A percentile compares a stretch with the other conserved stretches of the same genome.
Evolutionary conservation across 1,284 basidiomycete genomes (phyloP).

Genomic region (Porogramme epimiltina): DNA sequence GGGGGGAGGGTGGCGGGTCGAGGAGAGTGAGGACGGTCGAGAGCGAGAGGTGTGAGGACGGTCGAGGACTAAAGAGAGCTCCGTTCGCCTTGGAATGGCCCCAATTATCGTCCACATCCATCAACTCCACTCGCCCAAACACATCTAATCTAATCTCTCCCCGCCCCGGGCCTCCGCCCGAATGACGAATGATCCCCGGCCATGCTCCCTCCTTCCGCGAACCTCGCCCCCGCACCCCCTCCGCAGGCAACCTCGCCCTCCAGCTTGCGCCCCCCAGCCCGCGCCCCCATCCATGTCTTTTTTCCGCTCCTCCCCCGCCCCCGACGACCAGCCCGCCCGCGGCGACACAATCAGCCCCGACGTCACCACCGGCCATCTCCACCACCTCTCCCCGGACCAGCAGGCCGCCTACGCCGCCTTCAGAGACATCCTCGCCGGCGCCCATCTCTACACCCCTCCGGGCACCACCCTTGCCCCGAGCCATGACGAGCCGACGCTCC

Average conservation of each 20-base stretch:
- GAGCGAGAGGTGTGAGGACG: too few species aligned
- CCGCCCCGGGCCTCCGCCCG: too few species aligned
- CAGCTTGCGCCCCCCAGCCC: neutral
- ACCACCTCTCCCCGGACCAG: slow-evolving; percentile 52
- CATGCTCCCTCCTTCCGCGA: too few species aligned
- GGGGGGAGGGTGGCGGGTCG: too few species aligned
- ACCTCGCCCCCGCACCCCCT: neutral
- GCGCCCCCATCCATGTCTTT: slow-evolving; percentile 11
- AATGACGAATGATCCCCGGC: too few species aligned
- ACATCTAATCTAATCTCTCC: neutral
- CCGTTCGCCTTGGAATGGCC: neutral
- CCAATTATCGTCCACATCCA: slow-evolving; percentile 17
- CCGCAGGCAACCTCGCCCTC: neutral
- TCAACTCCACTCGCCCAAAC: slow-evolving; percentile 2
- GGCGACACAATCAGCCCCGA: slow-evolving; percentile 25
- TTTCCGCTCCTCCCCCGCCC: slow-evolving; percentile 8
- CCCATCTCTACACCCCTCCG: slow-evolving; percentile 50
- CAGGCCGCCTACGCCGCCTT: slow-evolving; percentile 50
- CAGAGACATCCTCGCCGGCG: slow-evolving; percentile 49
- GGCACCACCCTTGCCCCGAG: slow-evolving; percentile 35
- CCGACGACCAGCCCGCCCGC: slow-evolving; percentile 15
- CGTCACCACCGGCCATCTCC: slow-evolving; percentile 52
- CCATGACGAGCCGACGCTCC: slow-evolving; percentile 51
- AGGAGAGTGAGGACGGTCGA: too few species aligned
- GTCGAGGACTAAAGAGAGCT: too few species aligned